phyloP scores from a whole-genome alignment of 139 green algal species.

The Desmodesmus armatus region DNA sequence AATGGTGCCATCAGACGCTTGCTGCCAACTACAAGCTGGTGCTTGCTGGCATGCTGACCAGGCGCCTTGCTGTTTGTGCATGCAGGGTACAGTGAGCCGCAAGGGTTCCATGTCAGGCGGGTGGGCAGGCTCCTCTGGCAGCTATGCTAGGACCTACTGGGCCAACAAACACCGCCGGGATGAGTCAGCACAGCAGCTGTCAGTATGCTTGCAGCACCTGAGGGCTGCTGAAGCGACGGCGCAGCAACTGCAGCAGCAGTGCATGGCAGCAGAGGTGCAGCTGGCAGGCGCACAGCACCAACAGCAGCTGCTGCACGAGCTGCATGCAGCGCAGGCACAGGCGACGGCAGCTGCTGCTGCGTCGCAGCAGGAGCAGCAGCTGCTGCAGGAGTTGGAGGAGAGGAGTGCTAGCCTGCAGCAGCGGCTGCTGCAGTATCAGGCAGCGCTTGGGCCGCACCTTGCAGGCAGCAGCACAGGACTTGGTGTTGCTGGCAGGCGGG shows the following conservation, averaged over 20 bases:
- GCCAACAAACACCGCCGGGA: conserved; percentile 25
- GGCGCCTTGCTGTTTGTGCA: conserved; percentile 46
- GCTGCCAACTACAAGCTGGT: too few relatives aligned
- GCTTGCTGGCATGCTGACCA: too few relatives aligned
- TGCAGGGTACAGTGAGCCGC: conserved; percentile 51
- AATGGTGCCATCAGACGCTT: too few relatives aligned
- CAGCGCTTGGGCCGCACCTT: too few relatives aligned
- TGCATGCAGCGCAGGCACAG: background rate
- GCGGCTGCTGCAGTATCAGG: too few relatives aligned
- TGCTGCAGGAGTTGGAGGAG: background rate
- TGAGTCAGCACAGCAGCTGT: conserved; percentile 13
- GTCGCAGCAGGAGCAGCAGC: conserved; percentile 22
- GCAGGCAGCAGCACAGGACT: too few relatives aligned
- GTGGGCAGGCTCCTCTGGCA: conserved; percentile 31
- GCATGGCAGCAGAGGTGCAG: background rate
- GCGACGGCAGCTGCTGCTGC: background rate
- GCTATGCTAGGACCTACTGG: background rate
- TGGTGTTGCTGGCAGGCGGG: too few relatives aligned
- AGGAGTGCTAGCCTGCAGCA: background rate
- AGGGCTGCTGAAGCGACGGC: too few relatives aligned
- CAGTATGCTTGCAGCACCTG: background rate
- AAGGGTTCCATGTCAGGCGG: conserved; percentile 51
- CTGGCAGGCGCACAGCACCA: conserved; percentile 4
- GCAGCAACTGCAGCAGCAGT: too few relatives aligned
- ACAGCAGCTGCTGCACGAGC: background rate